Conservation (phyloP, 352 stramenopile genomes). For the Thalassiosira livingstoniorum region DNA sequence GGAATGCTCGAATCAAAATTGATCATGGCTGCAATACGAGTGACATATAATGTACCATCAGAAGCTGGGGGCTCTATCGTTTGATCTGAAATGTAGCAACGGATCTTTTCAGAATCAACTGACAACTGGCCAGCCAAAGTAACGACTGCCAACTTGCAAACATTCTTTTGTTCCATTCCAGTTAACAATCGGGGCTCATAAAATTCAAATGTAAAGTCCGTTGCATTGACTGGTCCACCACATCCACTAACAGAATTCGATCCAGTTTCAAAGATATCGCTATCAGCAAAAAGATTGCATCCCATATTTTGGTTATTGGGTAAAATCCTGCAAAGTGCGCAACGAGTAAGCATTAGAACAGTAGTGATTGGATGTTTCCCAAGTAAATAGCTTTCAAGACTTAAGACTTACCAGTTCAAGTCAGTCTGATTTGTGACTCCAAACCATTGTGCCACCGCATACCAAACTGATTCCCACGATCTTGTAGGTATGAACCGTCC, state of each 20-base stretch:
- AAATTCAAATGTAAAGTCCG: conserved; percentile 11
- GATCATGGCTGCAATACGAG: neutral
- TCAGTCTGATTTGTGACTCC: neutral
- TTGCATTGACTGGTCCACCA: neutral
- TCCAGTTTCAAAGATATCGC: conserved; percentile 30
- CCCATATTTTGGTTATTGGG: neutral
- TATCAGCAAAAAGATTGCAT: conserved; percentile 43
- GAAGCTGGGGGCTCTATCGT: neutral
- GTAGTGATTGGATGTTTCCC: no score
- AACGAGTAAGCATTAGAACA: no score
- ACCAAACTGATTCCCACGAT: no score
- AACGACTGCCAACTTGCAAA: conserved; percentile 5
- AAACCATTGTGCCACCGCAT: no score
- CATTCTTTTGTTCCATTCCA: no score
- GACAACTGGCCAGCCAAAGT: neutral
- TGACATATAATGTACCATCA: neutral
- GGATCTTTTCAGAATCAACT: neutral
- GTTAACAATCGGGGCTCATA: conserved; percentile 12
- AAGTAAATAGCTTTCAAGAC: no score
- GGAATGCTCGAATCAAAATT: no score
- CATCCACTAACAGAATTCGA: conserved; percentile 15
- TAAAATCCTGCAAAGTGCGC: no score
- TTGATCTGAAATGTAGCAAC: conserved; percentile 29
- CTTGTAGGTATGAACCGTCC: neutral
- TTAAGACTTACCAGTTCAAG: no score